Base-by-base conservation (phyloP, 129 eudicot genomes). In the Arctium lappa region DNA sequence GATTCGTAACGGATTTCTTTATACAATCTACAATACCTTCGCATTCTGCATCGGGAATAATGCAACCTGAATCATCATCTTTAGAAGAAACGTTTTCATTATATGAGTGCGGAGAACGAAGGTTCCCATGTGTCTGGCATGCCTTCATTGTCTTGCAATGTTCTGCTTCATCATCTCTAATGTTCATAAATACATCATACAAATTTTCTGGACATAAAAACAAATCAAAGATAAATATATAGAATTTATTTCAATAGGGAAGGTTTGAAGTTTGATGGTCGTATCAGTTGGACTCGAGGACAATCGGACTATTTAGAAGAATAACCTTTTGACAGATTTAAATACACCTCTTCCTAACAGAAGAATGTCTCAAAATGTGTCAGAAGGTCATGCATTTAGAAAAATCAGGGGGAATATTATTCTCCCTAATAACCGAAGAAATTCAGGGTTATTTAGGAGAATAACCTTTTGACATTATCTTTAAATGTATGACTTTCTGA, bases 151-250 rank as follows among this genome's bases (percentile, higher is more conserved):
- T 96, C 91, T 96, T 96, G 72, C 98, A 93, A 56, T 96, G 98
- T 87, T 96, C 99, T n/a, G 97, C 99, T 92, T 96, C 99, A 18
- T 96, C 99, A 6, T 96, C 99, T 92, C 99, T 93, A 34, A 96
- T 90, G 92, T 96, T 96, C 71, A 90, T 1, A 76, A 96, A 96
- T 32, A 93, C 98, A 84, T 96, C 99, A 33, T 95, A 95, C 95
- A 95, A 68, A 77, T 95, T 95, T 69, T 93, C 99, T 95, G 93
- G 34, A 91, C 56, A 69, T 6, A 78, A 75, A 10, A 62, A 7
- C 37, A 80, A 3, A 53, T 13, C 27, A 16, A 0, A 71, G 2
- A 79, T 37, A 48, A 53, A 39, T 39, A 37, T 15, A 70, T 72
- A 38, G 1, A 73, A 73, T 37, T 34, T 31, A 73, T 30, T 73